phyloP scores from a whole-genome alignment of 495 filamentous ascomycete species.

The Penicillium simplicissimum region DNA sequence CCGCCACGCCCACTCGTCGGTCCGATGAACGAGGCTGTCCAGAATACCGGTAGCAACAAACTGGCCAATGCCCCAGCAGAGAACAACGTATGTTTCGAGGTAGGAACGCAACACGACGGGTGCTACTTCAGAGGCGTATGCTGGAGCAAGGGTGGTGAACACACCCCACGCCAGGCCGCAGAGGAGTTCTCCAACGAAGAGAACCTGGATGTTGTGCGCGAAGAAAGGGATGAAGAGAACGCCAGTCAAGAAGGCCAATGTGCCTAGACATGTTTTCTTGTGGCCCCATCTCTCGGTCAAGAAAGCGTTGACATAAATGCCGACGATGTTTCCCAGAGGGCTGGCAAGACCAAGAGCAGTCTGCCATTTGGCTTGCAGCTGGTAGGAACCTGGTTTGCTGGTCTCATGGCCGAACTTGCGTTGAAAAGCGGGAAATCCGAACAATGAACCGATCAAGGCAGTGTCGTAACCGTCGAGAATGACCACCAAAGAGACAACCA shows the following conservation, averaged over 20 bases:
- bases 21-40: conserved; percentile 47
- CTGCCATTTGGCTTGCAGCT: conserved; percentile 45
- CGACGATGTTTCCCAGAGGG: conserved; percentile 53
- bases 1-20: conserved; percentile 61
- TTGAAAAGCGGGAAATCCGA: conserved; percentile 54
- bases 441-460: conserved; percentile 45
- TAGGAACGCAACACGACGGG: conserved; percentile 67
- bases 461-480: conserved; percentile 58
- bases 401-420: conserved; percentile 58
- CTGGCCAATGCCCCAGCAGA: conserved; percentile 75
- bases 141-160: conserved; percentile 71
- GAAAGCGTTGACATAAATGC: conserved; percentile 71
- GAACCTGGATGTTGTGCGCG: conserved; percentile 25
- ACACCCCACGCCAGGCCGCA: conserved; percentile 76
- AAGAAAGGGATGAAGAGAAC: conserved; percentile 4
- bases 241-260: neutral
- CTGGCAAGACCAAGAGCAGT: conserved; percentile 62
- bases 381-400: conserved; percentile 1
- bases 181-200: conserved; percentile 69
- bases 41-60: conserved; percentile 64
- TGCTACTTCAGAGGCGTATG: conserved; percentile 74
- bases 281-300: conserved; percentile 51
- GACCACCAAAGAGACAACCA: conserved; percentile 49
- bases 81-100: conserved; percentile 72
- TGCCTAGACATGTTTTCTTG: neutral